Percentiles rank a stretch among this genome's conserved stretches.
Evolutionary conservation across 495 filamentous ascomycete species (phyloP).

Genomic region (Neurospora sp.): DNA sequence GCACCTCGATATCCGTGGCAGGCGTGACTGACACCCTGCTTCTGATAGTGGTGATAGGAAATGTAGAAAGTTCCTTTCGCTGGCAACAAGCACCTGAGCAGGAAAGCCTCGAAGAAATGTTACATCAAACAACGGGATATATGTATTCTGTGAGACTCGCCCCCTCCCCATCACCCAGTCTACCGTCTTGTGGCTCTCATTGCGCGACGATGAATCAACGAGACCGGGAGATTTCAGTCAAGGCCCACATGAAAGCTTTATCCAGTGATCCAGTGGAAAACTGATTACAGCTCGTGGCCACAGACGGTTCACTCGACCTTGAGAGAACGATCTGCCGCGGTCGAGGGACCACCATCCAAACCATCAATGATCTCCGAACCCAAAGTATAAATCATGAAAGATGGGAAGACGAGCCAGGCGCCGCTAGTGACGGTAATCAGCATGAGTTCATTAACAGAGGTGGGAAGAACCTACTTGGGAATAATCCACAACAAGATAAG

Average conservation of each 20-base stretch:
- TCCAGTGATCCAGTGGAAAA: background rate
- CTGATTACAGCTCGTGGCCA: background rate
- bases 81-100: background rate
- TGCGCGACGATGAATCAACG: background rate
- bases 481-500: conserved; percentile 65
- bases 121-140: background rate
- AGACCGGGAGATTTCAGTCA: background rate
- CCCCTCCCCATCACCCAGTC: background rate
- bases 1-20: background rate
- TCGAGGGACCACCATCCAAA: conserved; percentile 41
- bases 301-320: background rate
- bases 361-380: conserved; percentile 61
- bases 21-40: background rate
- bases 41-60: background rate
- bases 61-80: background rate
- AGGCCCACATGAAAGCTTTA: background rate
- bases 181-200: background rate
- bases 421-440: conserved; percentile 42
- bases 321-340: background rate
- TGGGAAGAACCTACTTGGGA: conserved; percentile 57
- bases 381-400: conserved; percentile 58
- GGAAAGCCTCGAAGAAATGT: background rate
- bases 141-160: background rate
- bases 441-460: background rate
- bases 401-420: conserved; percentile 64